A percentile compares a stretch with the other conserved stretches of the same genome.
Evolutionary conservation across 306 rosid genomes (phyloP).

Genomic region (Ziziphus jujuba): DNA sequence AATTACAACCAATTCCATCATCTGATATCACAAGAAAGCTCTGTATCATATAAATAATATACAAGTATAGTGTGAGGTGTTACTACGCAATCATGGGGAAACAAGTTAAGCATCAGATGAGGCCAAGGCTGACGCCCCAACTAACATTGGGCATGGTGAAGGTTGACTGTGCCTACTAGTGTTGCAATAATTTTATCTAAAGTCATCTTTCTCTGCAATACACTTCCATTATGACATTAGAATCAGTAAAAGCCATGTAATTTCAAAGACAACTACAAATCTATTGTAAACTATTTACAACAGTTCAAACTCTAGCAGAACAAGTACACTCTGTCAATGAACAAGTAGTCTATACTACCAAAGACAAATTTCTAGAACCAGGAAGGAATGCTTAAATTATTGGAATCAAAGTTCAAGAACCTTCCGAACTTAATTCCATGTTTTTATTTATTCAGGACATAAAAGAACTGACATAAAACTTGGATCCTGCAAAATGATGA

Average conservation of each 20-base stretch:
- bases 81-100: slow-evolving; percentile 91
- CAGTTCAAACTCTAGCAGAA: not conserved
- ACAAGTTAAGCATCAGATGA: slow-evolving; percentile 95
- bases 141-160: slow-evolving; percentile 84
- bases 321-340: no score
- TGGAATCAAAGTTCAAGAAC: no score
- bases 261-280: no score
- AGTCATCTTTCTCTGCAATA: slow-evolving; percentile 79
- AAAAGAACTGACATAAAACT: not conserved
- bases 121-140: no score
- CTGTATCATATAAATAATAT: slow-evolving; percentile 34
- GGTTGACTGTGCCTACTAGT: slow-evolving; percentile 71
- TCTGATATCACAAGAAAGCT: no score
- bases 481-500: not conserved
- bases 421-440: no score
- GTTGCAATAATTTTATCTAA: slow-evolving; percentile 57
- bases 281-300: no score
- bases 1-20: slow-evolving; percentile 13
- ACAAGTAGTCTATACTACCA: not conserved
- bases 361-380: not conserved
- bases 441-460: no score
- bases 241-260: slow-evolving; percentile 16
- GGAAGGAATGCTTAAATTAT: not conserved
- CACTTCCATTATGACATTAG: slow-evolving; percentile 8
- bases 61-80: slow-evolving; percentile 69